phyloP scores from a whole-genome alignment of 2,329 filamentous ascomycete species.

The Colletotrichum siamense region DNA sequence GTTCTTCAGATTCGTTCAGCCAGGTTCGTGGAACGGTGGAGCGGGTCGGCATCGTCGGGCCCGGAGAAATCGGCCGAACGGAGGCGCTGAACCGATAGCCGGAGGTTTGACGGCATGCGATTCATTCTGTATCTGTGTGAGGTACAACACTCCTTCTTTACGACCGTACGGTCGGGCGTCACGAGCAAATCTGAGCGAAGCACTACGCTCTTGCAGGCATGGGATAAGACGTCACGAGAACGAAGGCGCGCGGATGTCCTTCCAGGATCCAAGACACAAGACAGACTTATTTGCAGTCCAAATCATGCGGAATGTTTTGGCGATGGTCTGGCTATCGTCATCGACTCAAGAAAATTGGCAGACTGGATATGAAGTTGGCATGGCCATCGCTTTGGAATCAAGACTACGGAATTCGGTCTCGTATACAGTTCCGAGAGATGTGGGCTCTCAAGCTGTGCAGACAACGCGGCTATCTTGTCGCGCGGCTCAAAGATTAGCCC shows the following conservation, averaged over 20 bases:
- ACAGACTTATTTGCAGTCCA: not conserved
- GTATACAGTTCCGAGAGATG: not conserved
- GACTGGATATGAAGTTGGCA: not conserved
- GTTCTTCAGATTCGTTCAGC: not conserved
- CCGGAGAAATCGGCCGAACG: not conserved
- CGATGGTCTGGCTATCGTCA: not conserved
- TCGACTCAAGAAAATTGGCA: not conserved
- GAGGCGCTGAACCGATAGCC: not conserved
- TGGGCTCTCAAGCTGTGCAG: not conserved
- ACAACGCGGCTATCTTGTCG: not conserved
- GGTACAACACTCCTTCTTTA: not conserved
- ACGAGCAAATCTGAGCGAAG: not conserved
- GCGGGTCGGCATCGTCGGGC: not conserved
- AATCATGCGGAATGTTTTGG: not conserved
- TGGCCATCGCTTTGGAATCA: not conserved
- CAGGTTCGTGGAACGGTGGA: not conserved
- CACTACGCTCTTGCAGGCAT: not conserved
- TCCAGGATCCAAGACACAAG: not conserved
- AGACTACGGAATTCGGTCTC: not conserved
- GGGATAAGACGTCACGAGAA: not conserved
- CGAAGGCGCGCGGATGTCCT: not conserved
- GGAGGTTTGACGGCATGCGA: not conserved
- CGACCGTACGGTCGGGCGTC: not conserved
- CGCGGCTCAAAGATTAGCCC: not conserved
- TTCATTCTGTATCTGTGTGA: not conserved